Evolutionary conservation across 495 filamentous ascomycete genomes (phyloP).

Genomic region (Penicillium waksmanii): DNA sequence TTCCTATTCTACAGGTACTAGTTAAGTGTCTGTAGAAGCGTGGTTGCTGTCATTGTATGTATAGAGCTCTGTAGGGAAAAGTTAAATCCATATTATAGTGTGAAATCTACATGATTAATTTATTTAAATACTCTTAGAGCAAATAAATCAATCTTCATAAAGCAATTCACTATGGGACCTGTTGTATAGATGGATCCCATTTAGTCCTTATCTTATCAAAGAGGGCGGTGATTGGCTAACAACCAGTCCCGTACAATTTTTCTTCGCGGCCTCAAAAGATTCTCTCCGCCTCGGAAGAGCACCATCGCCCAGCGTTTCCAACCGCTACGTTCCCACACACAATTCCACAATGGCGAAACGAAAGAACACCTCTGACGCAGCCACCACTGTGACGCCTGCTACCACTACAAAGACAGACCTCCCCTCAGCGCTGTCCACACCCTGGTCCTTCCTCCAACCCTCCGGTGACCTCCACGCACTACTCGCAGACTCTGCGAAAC

Average conservation of each 20-base stretch:
- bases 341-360: conserved; percentile 24
- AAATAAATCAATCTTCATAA: no score
- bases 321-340: not conserved
- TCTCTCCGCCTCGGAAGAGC: conserved; percentile 6
- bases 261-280: conserved; percentile 14
- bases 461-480: conserved; percentile 61
- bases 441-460: conserved; percentile 70
- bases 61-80: no score
- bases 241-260: conserved; percentile 27
- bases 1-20: no score
- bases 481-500: conserved; percentile 71
- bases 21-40: no score
- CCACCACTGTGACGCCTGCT: not conserved
- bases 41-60: no score
- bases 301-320: not conserved
- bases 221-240: conserved; percentile 18
- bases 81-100: no score
- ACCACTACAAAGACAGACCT: conserved; percentile 17
- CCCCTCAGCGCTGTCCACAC: conserved; percentile 32
- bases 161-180: no score
- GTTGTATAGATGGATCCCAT: no score
- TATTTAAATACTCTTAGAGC: no score
- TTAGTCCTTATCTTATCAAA: conserved; percentile 29
- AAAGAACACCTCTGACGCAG: conserved; percentile 9
- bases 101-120: no score